These are phyloP conservation scores for Saccharomyces hybrid DNA, from an alignment of 1,139 yeast genomes.

Conservation along the genomic window DNA sequence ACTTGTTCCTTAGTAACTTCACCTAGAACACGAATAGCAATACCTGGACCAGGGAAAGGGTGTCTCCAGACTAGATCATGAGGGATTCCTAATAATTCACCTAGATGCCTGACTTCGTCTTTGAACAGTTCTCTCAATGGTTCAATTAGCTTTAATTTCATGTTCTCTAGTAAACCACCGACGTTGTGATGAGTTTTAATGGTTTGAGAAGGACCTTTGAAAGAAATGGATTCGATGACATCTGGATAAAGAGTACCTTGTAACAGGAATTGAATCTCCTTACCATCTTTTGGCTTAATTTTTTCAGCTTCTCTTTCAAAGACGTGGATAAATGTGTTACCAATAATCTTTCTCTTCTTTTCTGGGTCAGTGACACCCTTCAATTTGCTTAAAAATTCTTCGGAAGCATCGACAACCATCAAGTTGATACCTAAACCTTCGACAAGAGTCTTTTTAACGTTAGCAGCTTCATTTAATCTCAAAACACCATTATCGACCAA, in stretches of 20 bases:
- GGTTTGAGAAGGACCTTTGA: conserved; percentile 99
- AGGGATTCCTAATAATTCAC: conserved; percentile 90
- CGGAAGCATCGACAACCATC: conserved; percentile 91
- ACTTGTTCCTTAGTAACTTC: conserved; percentile 92
- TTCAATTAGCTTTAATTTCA: conserved; percentile 96
- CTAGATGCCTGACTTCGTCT: conserved; percentile 96
- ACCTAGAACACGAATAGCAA: conserved; percentile 95
- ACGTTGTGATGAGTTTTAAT: conserved; percentile 99
- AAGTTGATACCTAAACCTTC: conserved; percentile 92
- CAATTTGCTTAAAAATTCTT: conserved; percentile 75
- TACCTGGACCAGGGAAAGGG: conserved; percentile 99
- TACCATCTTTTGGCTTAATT: conserved; percentile 83
- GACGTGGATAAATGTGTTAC: conserved; percentile 94
- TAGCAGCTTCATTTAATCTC: conserved; percentile 88
- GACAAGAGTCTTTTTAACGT: conserved; percentile 79
- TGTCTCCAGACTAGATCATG: conserved; percentile 99
- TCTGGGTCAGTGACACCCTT: conserved; percentile 98
- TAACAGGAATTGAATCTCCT: conserved; percentile 83
- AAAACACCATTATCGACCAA: conserved; percentile 97
- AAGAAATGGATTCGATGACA: conserved; percentile 95
- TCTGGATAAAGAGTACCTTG: conserved; percentile 99
- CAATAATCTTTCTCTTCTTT: conserved; percentile 97
- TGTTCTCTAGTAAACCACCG: conserved; percentile 94
- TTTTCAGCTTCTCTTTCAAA: conserved; percentile 79
- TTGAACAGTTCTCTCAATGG: conserved; percentile 97